These are phyloP conservation scores for Tremellales sp. DNA, from an alignment of 1,284 basidiomycete species.

Conservation along the genomic window DNA sequence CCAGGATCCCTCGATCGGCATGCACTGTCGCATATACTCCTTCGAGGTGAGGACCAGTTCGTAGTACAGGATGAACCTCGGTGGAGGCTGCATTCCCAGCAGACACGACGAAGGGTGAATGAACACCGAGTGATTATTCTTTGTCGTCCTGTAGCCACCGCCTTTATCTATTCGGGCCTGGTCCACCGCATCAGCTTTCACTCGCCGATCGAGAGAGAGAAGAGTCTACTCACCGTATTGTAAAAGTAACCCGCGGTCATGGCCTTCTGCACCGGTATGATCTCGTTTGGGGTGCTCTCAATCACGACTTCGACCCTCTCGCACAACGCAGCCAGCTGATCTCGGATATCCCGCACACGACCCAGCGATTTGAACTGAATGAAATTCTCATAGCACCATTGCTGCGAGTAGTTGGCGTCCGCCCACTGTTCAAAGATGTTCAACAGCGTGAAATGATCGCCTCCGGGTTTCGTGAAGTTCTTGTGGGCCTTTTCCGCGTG, in stretches of 20 bases:
- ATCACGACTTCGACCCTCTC: slow-evolving; percentile 95
- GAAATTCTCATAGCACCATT: slow-evolving; percentile 92
- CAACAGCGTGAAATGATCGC: slow-evolving; percentile 94
- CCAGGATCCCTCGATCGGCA: slow-evolving; percentile 96
- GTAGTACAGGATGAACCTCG: slow-evolving; percentile 87
- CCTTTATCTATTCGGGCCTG: slow-evolving; percentile 84
- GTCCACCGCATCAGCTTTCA: no score
- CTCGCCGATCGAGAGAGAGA: no score
- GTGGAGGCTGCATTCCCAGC: slow-evolving; percentile 91
- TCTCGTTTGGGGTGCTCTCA: slow-evolving; percentile 83
- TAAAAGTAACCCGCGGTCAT: slow-evolving; percentile 95
- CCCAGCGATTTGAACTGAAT: slow-evolving; percentile 94
- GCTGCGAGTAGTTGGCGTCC: slow-evolving; percentile 90
- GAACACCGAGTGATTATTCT: slow-evolving; percentile 92
- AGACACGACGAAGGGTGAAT: slow-evolving; percentile 93
- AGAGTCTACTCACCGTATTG: slow-evolving; percentile 66
- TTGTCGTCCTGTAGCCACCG: slow-evolving; percentile 87
- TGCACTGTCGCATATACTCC: slow-evolving; percentile 73
- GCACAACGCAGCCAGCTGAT: slow-evolving; percentile 91
- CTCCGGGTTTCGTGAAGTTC: slow-evolving; percentile 91
- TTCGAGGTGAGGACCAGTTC: slow-evolving; percentile 62
- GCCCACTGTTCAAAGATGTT: slow-evolving; percentile 99
- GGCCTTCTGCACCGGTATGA: slow-evolving; percentile 89
- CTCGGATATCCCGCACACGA: slow-evolving; percentile 87
- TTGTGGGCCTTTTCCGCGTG: slow-evolving; percentile 95